A percentile compares a stretch with the other conserved stretches of the same genome.
Conservation (phyloP, 345 rosid species). For the Populus nigra region DNA sequence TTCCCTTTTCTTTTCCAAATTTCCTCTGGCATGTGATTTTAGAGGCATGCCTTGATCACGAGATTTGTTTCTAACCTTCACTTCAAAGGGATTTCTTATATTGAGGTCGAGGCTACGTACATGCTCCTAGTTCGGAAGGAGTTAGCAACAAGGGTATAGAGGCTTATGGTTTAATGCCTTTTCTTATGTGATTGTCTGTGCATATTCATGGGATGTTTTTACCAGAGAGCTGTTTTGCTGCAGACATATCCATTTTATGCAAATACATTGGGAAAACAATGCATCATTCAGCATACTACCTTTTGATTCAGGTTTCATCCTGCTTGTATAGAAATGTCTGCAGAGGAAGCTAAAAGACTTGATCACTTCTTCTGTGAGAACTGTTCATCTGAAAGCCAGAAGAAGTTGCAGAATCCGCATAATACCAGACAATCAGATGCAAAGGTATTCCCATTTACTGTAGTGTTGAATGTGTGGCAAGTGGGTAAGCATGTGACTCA, state of each 20-base stretch:
- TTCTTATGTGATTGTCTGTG: neutral
- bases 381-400: slow-evolving; percentile 67
- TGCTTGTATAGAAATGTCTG: slow-evolving; percentile 83
- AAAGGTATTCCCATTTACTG: slow-evolving; percentile 48
- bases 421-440: slow-evolving; percentile 47
- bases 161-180: neutral
- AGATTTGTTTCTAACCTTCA: neutral
- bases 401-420: slow-evolving; percentile 57
- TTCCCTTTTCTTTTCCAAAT: neutral
- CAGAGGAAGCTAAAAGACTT: slow-evolving; percentile 74
- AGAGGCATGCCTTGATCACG: neutral
- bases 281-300: slow-evolving; percentile 32
- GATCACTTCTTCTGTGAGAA: slow-evolving; percentile 85
- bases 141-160: too few relatives aligned
- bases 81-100: neutral
- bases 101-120: neutral
- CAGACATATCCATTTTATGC: slow-evolving; percentile 12
- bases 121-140: neutral
- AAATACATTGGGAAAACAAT: slow-evolving; percentile 14
- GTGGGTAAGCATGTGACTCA: neutral
- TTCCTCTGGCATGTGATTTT: neutral
- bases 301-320: slow-evolving; percentile 97
- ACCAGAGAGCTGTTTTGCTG: neutral
- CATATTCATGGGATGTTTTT: neutral
- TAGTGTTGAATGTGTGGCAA: neutral